phyloP scores from a whole-genome alignment of 2,329 filamentous ascomycete genomes.

The Dothiorella sarmentorum region DNA sequence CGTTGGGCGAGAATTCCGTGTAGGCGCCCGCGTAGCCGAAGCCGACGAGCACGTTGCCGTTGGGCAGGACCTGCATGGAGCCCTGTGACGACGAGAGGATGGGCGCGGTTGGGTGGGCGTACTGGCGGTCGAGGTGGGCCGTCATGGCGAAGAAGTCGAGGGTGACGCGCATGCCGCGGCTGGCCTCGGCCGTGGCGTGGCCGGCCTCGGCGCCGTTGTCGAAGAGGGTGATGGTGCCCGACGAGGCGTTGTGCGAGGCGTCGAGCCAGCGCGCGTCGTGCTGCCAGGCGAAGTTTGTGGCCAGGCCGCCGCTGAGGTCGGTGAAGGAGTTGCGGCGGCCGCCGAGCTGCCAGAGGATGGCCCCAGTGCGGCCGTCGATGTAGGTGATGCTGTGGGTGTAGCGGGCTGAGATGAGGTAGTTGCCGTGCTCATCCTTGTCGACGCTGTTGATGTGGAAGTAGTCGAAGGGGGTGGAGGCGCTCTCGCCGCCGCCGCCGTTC shows the following conservation, averaged over 20 bases:
- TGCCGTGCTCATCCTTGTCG: conserved; percentile 33
- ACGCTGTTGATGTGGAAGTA: conserved; percentile 41
- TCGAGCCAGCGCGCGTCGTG: conserved; percentile 49
- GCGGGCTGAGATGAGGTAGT: conserved; percentile 24
- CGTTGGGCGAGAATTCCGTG: conserved; percentile 45
- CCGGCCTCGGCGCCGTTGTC: conserved; percentile 34
- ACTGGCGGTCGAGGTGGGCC: conserved; percentile 40
- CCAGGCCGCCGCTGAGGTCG: conserved; percentile 40
- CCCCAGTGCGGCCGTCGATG: conserved; percentile 36
- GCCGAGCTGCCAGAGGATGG: conserved; percentile 51
- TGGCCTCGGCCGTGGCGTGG: conserved; percentile 21
- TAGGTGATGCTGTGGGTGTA: conserved; percentile 24
- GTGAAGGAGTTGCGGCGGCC: conserved; percentile 45
- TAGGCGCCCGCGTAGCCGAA: conserved; percentile 51
- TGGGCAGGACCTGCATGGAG: conserved; percentile 40
- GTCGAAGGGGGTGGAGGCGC: conserved; percentile 36
- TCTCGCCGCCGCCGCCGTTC: conserved; percentile 28
- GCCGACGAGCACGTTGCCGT: conserved; percentile 47
- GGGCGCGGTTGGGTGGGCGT: conserved; percentile 35
- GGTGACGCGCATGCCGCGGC: conserved; percentile 38
- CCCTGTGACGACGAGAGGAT: conserved; percentile 42
- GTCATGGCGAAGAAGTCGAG: conserved; percentile 44
- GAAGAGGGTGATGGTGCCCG: conserved; percentile 38
- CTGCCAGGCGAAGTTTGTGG: conserved; percentile 50
- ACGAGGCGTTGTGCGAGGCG: conserved; percentile 21